phyloP scores from a whole-genome alignment of 495 filamentous ascomycete species.

The Viridothelium virens region DNA sequence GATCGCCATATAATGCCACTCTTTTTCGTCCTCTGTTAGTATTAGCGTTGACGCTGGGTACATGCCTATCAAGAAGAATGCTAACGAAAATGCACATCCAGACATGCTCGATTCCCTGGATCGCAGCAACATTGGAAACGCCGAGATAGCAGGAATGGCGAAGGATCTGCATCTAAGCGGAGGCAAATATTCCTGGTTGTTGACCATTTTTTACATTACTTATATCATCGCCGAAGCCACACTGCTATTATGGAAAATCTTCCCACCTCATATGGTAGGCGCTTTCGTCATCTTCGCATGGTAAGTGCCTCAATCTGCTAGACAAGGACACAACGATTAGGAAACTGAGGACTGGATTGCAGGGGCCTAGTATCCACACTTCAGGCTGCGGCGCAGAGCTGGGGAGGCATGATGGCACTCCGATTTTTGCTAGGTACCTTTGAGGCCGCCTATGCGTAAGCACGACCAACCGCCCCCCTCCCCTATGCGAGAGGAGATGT shows the following conservation, averaged over 20 bases:
- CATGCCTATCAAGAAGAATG: background rate
- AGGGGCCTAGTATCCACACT: background rate
- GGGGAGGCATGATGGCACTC: constrained; percentile 16
- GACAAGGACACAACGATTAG: background rate
- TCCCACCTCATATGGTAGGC: constrained; percentile 3
- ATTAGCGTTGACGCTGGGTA: background rate
- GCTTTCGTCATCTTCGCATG: constrained; percentile 9
- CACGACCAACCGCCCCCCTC: too few relatives aligned
- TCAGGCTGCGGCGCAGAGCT: constrained; percentile 14
- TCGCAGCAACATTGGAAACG: constrained; percentile 24
- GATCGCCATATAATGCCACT: constrained; percentile 10
- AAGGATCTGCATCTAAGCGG: constrained; percentile 10
- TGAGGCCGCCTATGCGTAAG: constrained; percentile 15
- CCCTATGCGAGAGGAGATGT: too few relatives aligned
- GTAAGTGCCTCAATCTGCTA: background rate
- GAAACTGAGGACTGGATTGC: background rate
- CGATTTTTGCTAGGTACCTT: constrained; percentile 19
- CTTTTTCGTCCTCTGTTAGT: constrained; percentile 6
- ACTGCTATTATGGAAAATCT: background rate
- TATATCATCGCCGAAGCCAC: constrained; percentile 30
- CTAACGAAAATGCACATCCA: background rate
- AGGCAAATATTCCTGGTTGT: constrained; percentile 9
- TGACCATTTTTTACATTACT: constrained; percentile 20
- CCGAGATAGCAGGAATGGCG: constrained; percentile 13
- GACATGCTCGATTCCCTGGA: constrained; percentile 25